These are phyloP conservation scores for Thuidium tamariscinum DNA, from an alignment of 225 moss, liverwort and hornwort species.

Conservation along the genomic window DNA sequence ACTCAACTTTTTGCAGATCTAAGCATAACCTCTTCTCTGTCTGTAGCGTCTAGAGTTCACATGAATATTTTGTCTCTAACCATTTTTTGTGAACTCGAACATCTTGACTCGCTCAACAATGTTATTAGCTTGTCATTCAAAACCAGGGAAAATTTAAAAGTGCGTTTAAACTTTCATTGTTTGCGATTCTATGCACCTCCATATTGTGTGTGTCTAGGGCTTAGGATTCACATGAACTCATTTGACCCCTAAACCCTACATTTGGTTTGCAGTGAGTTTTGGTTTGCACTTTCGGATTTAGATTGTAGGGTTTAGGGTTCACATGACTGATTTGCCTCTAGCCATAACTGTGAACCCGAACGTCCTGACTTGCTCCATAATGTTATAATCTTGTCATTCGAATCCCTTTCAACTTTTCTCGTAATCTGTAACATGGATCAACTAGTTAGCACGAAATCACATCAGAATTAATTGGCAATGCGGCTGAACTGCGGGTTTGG, in stretches of 20 bases:
- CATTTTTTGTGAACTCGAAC: not conserved
- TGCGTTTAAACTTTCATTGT: not conserved
- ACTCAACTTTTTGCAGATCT: not conserved
- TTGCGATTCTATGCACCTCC: not conserved
- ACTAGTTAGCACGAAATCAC: not conserved
- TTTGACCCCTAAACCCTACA: no score
- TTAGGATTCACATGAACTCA: not conserved
- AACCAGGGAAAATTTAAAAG: not conserved
- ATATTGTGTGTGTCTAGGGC: not conserved
- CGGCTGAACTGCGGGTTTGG: not conserved
- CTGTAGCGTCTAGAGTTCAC: no score
- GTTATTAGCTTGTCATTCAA: not conserved
- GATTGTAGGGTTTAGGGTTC: no score
- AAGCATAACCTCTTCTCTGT: not conserved
- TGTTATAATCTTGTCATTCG: no score
- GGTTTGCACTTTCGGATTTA: no score
- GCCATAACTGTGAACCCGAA: not conserved
- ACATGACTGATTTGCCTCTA: not conserved
- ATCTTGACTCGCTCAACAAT: not conserved
- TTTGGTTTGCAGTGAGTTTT: no score
- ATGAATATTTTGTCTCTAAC: not conserved
- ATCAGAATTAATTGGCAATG: not conserved
- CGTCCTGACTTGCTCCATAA: no score
- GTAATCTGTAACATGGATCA: not conserved
- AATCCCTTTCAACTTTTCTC: not conserved